These are phyloP conservation scores for Amphirosellinia nigrospora DNA, from an alignment of 495 filamentous ascomycete genomes.

Conservation along the genomic window DNA sequence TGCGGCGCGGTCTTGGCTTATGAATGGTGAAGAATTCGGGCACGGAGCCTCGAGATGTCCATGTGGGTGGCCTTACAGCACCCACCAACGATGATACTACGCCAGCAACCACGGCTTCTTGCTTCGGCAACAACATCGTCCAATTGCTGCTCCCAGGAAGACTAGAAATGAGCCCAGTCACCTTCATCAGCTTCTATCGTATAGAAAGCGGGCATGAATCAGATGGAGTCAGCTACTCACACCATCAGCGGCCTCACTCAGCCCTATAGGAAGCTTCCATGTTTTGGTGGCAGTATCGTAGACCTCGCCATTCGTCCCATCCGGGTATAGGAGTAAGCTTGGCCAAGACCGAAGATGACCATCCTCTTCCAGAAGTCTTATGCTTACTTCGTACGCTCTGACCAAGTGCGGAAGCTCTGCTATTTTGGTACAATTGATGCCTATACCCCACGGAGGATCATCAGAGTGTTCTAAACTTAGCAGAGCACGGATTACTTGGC, in stretches of 20 bases:
- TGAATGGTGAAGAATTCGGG: not conserved
- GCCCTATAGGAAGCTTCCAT: slow-evolving; percentile 55
- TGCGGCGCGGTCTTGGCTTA: not conserved
- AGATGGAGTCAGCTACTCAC: slow-evolving; percentile 9
- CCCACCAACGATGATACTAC: slow-evolving; percentile 61
- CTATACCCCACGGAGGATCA: slow-evolving; percentile 62
- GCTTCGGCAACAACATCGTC: slow-evolving; percentile 61
- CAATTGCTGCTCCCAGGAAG: slow-evolving; percentile 61
- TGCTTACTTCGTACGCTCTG: slow-evolving; percentile 48
- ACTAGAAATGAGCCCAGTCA: slow-evolving; percentile 21
- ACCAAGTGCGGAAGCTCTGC: slow-evolving; percentile 58
- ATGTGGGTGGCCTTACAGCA: slow-evolving; percentile 63
- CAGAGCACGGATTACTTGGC: slow-evolving; percentile 53
- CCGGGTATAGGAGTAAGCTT: slow-evolving; percentile 68
- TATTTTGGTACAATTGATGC: slow-evolving; percentile 71
- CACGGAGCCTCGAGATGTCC: slow-evolving; percentile 57
- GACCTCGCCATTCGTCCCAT: slow-evolving; percentile 69
- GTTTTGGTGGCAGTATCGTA: slow-evolving; percentile 66
- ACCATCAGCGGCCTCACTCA: slow-evolving; percentile 28
- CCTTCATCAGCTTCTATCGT: slow-evolving; percentile 2
- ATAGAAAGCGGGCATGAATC: not conserved
- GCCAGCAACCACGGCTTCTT: slow-evolving; percentile 62
- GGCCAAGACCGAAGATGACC: slow-evolving; percentile 49
- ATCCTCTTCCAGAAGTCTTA: slow-evolving; percentile 43
- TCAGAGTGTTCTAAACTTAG: slow-evolving; percentile 39